These are phyloP conservation scores for Ophiostoma quercus DNA, from an alignment of 2,329 filamentous ascomycete genomes.

Conservation along the genomic window DNA sequence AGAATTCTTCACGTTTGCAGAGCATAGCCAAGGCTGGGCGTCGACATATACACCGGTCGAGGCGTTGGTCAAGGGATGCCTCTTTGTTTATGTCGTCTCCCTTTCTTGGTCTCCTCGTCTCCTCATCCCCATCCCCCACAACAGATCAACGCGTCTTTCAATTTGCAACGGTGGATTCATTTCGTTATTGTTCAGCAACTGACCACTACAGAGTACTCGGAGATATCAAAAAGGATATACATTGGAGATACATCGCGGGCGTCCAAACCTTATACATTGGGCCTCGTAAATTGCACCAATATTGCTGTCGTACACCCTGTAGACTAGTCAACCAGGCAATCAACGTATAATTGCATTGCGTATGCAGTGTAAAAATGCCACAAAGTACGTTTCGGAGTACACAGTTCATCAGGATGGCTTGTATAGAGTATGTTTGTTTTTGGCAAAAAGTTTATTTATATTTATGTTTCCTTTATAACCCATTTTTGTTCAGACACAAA, in stretches of 20 bases:
- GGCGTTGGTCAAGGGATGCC: neutral
- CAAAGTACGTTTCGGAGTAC: neutral
- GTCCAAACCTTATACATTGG: neutral
- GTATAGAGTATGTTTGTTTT: neutral
- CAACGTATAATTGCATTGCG: neutral
- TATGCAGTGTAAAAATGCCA: neutral
- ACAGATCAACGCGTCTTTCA: neutral
- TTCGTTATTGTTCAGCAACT: neutral
- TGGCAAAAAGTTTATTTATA: neutral
- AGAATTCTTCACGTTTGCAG: neutral
- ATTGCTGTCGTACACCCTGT: neutral
- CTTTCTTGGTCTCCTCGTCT: neutral
- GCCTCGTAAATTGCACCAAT: neutral
- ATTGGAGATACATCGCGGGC: neutral
- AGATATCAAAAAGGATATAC: neutral
- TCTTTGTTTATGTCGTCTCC: conserved; percentile 6
- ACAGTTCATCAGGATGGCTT: neutral
- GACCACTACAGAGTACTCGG: neutral
- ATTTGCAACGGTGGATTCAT: neutral
- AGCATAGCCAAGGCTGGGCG: neutral
- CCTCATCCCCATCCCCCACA: neutral
- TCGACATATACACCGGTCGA: neutral
- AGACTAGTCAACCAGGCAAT: neutral
- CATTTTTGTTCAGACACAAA: conserved; percentile 1
- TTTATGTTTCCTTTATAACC: conserved; percentile 11